Conservation (phyloP, 257 asterid species). For the Scutellaria minor region DNA sequence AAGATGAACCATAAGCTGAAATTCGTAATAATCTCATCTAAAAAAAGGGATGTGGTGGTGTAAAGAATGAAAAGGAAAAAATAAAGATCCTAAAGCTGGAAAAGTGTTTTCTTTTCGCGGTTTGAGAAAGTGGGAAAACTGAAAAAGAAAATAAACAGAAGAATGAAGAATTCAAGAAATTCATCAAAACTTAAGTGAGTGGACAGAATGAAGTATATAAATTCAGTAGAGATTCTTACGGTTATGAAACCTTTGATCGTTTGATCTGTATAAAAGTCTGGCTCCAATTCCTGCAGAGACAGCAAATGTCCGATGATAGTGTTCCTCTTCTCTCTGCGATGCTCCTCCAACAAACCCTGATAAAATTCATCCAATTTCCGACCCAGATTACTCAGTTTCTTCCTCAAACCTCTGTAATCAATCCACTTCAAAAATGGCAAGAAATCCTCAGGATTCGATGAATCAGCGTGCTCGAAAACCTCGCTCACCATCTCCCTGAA, state of each 20-base stretch:
- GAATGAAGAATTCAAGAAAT: too few species aligned
- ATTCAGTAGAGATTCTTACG: constrained; percentile 24
- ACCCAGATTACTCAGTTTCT: constrained; percentile 33
- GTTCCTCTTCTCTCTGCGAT: constrained; percentile 39
- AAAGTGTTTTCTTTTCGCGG: too few species aligned
- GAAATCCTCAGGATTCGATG: constrained; percentile 49
- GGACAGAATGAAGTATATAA: too few species aligned
- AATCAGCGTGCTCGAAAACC: constrained; percentile 41
- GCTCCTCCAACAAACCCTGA: constrained; percentile 46
- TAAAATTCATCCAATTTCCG: constrained; percentile 38
- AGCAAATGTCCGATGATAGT: constrained; percentile 53
- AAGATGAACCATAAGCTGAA: too few species aligned
- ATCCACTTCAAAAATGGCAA: constrained; percentile 50
- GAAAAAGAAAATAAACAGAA: too few species aligned
- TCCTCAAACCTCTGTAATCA: constrained; percentile 46
- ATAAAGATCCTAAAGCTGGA: too few species aligned
- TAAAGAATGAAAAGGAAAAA: too few species aligned
- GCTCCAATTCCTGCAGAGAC: constrained; percentile 46
- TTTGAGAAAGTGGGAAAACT: too few species aligned
- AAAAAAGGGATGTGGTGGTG: too few species aligned
- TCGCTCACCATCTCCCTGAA: constrained; percentile 37
- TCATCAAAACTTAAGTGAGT: too few species aligned
- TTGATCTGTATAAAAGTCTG: constrained; percentile 45
- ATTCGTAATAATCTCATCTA: too few species aligned
- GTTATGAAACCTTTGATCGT: constrained; percentile 47